Base-by-base conservation (phyloP, 1,139 yeast species). In the Barnettozyma hawaiiensis region DNA sequence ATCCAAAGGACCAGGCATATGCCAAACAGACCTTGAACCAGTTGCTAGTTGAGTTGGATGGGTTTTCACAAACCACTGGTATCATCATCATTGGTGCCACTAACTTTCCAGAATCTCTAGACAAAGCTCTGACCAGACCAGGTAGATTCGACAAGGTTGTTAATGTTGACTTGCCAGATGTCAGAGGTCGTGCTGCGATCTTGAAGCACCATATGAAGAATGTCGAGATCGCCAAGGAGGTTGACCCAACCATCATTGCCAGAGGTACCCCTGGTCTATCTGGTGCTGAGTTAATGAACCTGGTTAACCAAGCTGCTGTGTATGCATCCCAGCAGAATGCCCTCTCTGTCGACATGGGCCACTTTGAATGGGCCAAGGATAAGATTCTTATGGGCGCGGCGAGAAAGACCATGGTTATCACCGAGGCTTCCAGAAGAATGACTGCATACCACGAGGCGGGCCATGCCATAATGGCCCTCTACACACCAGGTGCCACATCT, bases 361-460 rank as follows among this genome's bases (percentile, higher is more conserved):
- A 94, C 65, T 81, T 92, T 52, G 99, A 92, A 65, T 94, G 98
- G 98, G 98, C 99, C 37, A 94, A 94, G 64, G 99, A 92, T 64
- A 92, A 92, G 67, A 92, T 94, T 47, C 70, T 94, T 58, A 81
- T 94, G 85, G 99, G 99, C 42, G 98, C 97, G 28, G 99, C 96
- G 51, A 84, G 95, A 63, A 86, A 86, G 66, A 86, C 96, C 40
- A 90, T 90, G 97, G 97, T 92, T 40, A 77, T 92, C 66, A 90
- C 98, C 21, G 97, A 92, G 63, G 97, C 92, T 53, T 78, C 95
- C 0, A 78, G 97, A 63, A 78, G 76, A 54, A 90, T 92, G 54
- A 94, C 98, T 16, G 98, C 98, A 2, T 94, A 81, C 64, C 99
- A 92, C 66, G 99, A 92, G 68, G 99, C 98, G 9, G 99, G 99